phyloP scores from a whole-genome alignment of 2,329 filamentous ascomycete genomes.

The Ascochyta koolunga region DNA sequence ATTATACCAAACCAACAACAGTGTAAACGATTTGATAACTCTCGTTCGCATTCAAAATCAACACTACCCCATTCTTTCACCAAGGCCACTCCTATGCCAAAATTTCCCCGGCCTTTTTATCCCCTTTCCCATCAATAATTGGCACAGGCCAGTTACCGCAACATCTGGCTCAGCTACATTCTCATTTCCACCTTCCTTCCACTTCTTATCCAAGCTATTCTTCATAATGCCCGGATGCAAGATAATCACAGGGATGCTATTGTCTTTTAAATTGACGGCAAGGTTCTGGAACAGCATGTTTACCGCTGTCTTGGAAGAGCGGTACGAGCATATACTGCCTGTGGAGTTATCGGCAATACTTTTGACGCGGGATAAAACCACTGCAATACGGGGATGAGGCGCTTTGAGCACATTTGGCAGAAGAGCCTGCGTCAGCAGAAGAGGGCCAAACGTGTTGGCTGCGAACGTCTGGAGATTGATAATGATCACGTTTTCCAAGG shows the following conservation, averaged over 20 bases:
- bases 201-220: conserved; percentile 30
- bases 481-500: conserved; percentile 37
- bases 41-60: too few species aligned
- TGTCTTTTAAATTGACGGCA: conserved; percentile 49
- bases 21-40: background rate
- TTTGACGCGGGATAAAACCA: conserved; percentile 53
- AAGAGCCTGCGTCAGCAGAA: conserved; percentile 54
- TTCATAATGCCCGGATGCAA: conserved; percentile 55
- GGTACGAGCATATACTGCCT: conserved; percentile 54
- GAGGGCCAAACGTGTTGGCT: conserved; percentile 54
- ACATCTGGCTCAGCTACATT: conserved; percentile 51
- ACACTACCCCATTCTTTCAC: conserved; percentile 33
- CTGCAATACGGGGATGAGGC: conserved; percentile 44
- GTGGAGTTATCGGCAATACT: conserved; percentile 52
- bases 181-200: conserved; percentile 33
- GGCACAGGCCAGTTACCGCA: conserved; percentile 54
- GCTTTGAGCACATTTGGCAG: conserved; percentile 49
- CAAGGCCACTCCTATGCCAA: conserved; percentile 54
- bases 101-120: conserved; percentile 53
- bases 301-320: conserved; percentile 53
- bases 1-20: background rate
- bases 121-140: conserved; percentile 48
- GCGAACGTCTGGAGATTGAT: conserved; percentile 48
- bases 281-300: conserved; percentile 54
- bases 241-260: conserved; percentile 50